Conservation (phyloP, 2,329 filamentous ascomycete genomes). For the Sporothrix luriei region DNA sequence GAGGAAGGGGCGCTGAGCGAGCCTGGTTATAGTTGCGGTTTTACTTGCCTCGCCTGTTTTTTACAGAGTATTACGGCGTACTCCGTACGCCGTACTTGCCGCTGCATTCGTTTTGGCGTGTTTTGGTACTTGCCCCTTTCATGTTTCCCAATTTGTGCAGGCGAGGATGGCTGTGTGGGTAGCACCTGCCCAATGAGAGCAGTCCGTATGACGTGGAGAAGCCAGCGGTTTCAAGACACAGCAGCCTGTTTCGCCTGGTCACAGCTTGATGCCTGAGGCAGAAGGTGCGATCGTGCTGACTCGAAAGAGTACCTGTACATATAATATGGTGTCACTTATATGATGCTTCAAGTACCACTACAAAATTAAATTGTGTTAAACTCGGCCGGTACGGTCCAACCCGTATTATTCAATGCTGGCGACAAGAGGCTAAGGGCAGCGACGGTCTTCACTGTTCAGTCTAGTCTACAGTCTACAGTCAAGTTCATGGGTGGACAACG, state of each 20-base stretch:
- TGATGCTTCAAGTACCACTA: not conserved
- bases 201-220: slow-evolving; percentile 31
- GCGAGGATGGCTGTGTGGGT: not conserved
- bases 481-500: not conserved
- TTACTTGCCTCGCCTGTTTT: not conserved
- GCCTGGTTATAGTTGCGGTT: slow-evolving; percentile 1
- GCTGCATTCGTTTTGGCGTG: not conserved
- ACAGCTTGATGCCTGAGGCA: slow-evolving; percentile 18
- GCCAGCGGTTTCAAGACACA: not conserved
- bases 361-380: not conserved
- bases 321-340: not conserved
- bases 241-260: not conserved
- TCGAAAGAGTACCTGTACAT: not conserved
- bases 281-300: not conserved
- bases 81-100: no score
- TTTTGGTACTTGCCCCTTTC: slow-evolving; percentile 27
- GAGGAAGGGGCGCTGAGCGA: not conserved
- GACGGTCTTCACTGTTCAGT: not conserved
- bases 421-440: slow-evolving; percentile 3
- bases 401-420: slow-evolving; percentile 3
- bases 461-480: not conserved
- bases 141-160: slow-evolving; percentile 11
- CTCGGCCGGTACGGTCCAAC: slow-evolving; percentile 16
- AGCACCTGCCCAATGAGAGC: slow-evolving; percentile 25
- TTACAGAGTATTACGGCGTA: no score